Percentiles rank a stretch among this genome's conserved stretches.
These are phyloP conservation scores for Cladosporium sp. DNA, from an alignment of 2,329 filamentous ascomycete genomes.

Conservation along the genomic window DNA sequence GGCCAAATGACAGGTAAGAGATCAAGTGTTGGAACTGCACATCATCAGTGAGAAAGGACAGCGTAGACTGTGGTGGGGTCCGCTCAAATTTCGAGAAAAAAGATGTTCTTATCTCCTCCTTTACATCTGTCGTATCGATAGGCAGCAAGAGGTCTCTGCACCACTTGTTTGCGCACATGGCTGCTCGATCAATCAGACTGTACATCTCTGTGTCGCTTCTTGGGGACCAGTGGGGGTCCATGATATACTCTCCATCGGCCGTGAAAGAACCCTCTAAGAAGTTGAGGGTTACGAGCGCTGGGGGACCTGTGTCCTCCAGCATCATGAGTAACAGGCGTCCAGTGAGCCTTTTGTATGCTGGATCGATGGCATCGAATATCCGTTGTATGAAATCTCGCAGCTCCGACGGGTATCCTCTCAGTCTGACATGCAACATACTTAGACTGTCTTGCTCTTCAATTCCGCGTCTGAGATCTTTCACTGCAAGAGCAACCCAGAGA, in stretches of 20 bases:
- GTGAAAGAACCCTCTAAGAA: background rate
- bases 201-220: background rate
- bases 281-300: background rate
- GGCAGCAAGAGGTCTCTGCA: background rate
- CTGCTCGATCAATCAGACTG: background rate
- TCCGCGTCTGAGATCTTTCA: background rate
- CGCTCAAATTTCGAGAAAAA: too few species aligned
- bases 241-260: background rate
- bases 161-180: background rate
- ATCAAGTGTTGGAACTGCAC: background rate
- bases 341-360: background rate
- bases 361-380: background rate
- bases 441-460: background rate
- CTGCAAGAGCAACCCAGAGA: background rate
- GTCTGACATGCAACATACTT: background rate
- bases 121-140: background rate
- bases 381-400: background rate
- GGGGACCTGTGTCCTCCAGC: background rate
- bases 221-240: background rate
- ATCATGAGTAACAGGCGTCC: background rate
- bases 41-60: too few species aligned
- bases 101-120: background rate
- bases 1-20: background rate
- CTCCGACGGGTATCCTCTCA: background rate
- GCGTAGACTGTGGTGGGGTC: too few species aligned